These are phyloP conservation scores for Lachancea nothofagi DNA, from an alignment of 805 yeast genomes.

Conservation along the genomic window DNA sequence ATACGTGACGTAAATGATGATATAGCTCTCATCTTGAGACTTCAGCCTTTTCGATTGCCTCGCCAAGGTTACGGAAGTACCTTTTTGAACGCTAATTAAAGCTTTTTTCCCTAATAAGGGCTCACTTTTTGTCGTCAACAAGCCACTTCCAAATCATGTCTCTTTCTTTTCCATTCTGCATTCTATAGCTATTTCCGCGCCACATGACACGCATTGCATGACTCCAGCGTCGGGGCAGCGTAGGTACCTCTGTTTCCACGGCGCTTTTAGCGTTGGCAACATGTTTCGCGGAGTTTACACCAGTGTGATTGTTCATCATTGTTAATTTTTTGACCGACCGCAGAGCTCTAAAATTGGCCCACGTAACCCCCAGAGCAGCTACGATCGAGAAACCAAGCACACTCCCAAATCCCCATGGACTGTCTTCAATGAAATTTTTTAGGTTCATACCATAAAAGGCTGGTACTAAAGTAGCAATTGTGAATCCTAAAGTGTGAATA, in stretches of 20 bases:
- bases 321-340: slow-evolving; percentile 62
- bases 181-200: slow-evolving; percentile 19
- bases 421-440: slow-evolving; percentile 70
- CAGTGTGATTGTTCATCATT: slow-evolving; percentile 41
- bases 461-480: slow-evolving; percentile 78
- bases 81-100: too few species aligned
- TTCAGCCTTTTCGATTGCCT: too few species aligned
- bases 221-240: slow-evolving; percentile 19
- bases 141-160: slow-evolving; percentile 55
- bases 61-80: too few species aligned
- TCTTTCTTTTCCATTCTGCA: slow-evolving; percentile 32
- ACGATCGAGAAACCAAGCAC: slow-evolving; percentile 49
- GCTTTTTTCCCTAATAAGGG: too few species aligned
- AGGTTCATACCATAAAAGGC: slow-evolving; percentile 88
- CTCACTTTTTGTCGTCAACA: slow-evolving; percentile 39
- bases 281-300: slow-evolving; percentile 25
- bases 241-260: slow-evolving; percentile 19
- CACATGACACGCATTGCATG: slow-evolving; percentile 11
- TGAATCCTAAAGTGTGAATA: slow-evolving; percentile 77
- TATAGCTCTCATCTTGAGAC: too few species aligned
- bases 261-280: slow-evolving; percentile 16
- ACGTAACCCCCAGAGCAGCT: slow-evolving; percentile 50
- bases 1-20: too few species aligned
- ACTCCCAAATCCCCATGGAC: slow-evolving; percentile 54
- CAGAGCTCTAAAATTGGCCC: slow-evolving; percentile 51